These are phyloP conservation scores for Suhomyces yuchorum DNA, from an alignment of 1,139 yeast species.

Conservation along the genomic window DNA sequence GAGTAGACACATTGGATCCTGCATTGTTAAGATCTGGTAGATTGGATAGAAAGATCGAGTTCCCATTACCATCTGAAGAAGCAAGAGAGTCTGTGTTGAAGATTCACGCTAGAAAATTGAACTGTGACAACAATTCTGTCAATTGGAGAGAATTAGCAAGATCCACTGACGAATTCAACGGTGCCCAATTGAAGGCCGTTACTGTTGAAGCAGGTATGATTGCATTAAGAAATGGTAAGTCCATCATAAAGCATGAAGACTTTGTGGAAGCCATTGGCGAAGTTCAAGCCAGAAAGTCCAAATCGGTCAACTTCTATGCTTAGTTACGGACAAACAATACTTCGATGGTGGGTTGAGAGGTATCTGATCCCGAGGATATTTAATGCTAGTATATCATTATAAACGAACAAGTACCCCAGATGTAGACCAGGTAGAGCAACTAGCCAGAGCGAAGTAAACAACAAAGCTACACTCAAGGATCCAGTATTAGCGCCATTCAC, in stretches of 20 bases:
- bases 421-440: too few species aligned
- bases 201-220: conserved; percentile 99
- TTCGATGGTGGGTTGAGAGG: background rate
- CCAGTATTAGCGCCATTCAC: too few species aligned
- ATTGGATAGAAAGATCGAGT: conserved; percentile 95
- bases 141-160: conserved; percentile 98
- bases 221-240: conserved; percentile 93
- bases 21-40: conserved; percentile 97
- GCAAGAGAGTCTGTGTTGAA: conserved; percentile 95
- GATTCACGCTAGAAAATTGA: conserved; percentile 95
- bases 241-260: conserved; percentile 92
- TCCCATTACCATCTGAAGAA: conserved; percentile 96
- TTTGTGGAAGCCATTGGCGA: conserved; percentile 98
- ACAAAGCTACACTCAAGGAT: too few species aligned
- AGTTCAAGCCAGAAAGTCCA: conserved; percentile 95
- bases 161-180: conserved; percentile 96
- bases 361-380: background rate
- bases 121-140: conserved; percentile 80
- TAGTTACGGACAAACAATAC: conserved; percentile 26
- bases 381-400: background rate
- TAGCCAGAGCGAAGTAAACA: too few species aligned
- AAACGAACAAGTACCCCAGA: background rate
- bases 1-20: conserved; percentile 97
- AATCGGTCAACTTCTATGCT: conserved; percentile 95
- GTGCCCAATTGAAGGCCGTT: conserved; percentile 97